A percentile compares a stretch with the other conserved stretches of the same genome.
Evolutionary conservation across 352 stramenopile genomes (phyloP).

Genomic region (Pythium apleroticum): DNA sequence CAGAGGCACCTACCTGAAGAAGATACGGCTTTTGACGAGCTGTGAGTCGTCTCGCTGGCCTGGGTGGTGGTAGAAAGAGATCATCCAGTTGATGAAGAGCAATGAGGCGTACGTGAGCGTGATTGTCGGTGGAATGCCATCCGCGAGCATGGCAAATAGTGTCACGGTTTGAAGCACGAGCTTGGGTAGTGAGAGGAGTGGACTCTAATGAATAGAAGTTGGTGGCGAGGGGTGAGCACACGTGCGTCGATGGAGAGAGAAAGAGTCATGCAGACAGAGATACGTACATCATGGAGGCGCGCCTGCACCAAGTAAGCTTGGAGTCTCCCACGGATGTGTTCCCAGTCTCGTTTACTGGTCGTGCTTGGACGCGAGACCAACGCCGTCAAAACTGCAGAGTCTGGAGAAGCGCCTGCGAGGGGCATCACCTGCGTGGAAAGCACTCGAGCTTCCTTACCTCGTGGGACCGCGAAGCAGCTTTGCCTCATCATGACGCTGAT

Average conservation of each 20-base stretch:
- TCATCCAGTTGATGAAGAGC: neutral
- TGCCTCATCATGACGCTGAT: neutral
- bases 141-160: slow-evolving; percentile 1
- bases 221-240: no score
- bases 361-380: neutral
- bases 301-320: no score
- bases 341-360: no score
- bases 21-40: neutral
- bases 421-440: neutral
- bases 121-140: neutral
- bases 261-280: neutral
- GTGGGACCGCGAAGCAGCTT: neutral
- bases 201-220: slow-evolving; percentile 8
- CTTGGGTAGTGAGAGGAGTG: slow-evolving; percentile 24
- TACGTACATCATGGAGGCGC: neutral
- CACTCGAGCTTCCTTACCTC: neutral
- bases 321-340: no score
- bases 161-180: slow-evolving; percentile 27
- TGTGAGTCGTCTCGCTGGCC: neutral
- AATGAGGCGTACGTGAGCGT: neutral
- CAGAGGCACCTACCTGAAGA: neutral
- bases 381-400: neutral
- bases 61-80: neutral
- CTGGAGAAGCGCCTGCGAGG: neutral
- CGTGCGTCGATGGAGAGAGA: neutral